A percentile compares a stretch with the other conserved stretches of the same genome.
These are phyloP conservation scores for Taxillus chinensis DNA, from an alignment of 164 flowering plant species.

Conservation along the genomic window DNA sequence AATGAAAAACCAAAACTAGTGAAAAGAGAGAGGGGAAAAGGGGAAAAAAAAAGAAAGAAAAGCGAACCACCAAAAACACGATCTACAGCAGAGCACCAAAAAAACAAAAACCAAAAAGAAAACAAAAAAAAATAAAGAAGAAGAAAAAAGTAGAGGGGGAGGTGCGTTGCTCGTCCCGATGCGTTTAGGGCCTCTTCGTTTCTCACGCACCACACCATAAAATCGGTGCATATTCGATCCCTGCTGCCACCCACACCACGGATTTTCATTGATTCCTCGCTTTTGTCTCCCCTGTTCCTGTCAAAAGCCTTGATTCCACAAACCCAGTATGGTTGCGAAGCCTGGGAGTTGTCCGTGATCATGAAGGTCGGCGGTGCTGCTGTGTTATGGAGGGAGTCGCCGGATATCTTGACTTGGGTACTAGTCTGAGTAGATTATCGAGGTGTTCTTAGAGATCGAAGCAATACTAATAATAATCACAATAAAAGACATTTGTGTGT, in stretches of 20 bases:
- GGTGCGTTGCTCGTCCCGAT: neutral
- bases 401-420: too few species aligned
- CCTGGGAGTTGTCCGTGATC: neutral
- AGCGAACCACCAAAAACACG: conserved; percentile 18
- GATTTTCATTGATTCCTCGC: too few species aligned
- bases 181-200: neutral
- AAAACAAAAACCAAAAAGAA: neutral
- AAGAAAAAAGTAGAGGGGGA: neutral
- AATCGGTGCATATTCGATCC: too few species aligned
- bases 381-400: neutral
- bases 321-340: neutral
- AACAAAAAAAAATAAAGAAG: neutral
- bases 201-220: neutral
- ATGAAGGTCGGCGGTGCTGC: neutral
- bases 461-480: too few species aligned
- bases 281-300: too few species aligned
- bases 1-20: neutral
- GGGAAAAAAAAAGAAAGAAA: neutral
- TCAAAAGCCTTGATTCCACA: too few species aligned
- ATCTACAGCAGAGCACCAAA: neutral
- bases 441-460: too few species aligned
- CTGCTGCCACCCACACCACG: too few species aligned
- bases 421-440: too few species aligned
- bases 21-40: neutral
- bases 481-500: too few species aligned